Percentiles rank a stretch among this genome's conserved stretches.
phyloP scores from a whole-genome alignment of 352 stramenopile genomes.

The Aphanomyces cochlioides region DNA sequence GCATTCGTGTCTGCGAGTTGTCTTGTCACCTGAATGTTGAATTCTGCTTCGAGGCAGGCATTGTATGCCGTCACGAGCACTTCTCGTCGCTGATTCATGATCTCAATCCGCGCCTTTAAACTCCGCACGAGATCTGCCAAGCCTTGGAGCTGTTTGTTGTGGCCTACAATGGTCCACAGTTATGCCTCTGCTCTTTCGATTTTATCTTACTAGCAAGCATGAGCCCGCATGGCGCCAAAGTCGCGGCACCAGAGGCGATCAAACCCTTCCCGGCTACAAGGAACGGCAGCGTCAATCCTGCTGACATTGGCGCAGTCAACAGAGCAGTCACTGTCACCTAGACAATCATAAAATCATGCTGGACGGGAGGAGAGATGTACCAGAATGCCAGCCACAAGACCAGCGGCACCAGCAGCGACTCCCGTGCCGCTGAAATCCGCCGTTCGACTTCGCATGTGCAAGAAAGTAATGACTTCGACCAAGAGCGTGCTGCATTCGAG shows the following conservation, averaged over 20 bases:
- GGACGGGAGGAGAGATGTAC: slow-evolving; percentile 35
- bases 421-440: slow-evolving; percentile 83
- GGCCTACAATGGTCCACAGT: slow-evolving; percentile 40
- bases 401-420: slow-evolving; percentile 70
- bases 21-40: slow-evolving; percentile 62
- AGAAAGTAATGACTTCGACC: slow-evolving; percentile 79
- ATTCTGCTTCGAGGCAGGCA: slow-evolving; percentile 62
- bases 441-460: slow-evolving; percentile 73
- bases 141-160: slow-evolving; percentile 75
- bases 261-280: slow-evolving; percentile 79
- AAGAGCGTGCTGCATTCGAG: slow-evolving; percentile 81
- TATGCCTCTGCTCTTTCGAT: background rate
- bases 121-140: slow-evolving; percentile 71
- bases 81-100: slow-evolving; percentile 78
- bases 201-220: slow-evolving; percentile 73
- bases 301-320: slow-evolving; percentile 69
- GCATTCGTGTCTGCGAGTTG: background rate
- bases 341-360: slow-evolving; percentile 7
- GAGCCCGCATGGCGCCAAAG: slow-evolving; percentile 77
- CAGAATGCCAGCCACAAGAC: slow-evolving; percentile 73
- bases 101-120: slow-evolving; percentile 79
- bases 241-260: slow-evolving; percentile 73
- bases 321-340: slow-evolving; percentile 66
- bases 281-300: slow-evolving; percentile 78
- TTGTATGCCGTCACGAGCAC: slow-evolving; percentile 71